Conservation (phyloP, 768 basidiomycete genomes). For the Gautieria morchelliformis region DNA sequence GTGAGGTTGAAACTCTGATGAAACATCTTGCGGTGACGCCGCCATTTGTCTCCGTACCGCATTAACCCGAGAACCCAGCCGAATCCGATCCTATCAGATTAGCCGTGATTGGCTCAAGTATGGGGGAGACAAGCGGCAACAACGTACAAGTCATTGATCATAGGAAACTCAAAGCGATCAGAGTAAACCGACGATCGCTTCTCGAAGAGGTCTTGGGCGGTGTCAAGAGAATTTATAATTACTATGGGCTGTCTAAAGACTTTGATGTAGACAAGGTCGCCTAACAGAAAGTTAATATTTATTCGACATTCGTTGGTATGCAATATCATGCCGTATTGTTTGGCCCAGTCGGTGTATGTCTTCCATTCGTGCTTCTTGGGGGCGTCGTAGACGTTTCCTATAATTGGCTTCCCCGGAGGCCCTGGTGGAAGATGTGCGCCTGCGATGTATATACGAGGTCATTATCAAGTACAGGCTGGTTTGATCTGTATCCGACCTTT, state of each 20-base stretch:
- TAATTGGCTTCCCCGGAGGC: not conserved
- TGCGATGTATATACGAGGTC: not conserved
- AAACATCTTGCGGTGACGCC: conserved; percentile 30
- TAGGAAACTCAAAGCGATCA: conserved; percentile 17
- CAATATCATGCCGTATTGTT: conserved; percentile 1
- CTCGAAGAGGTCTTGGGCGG: conserved; percentile 21
- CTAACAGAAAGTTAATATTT: conserved; percentile 2
- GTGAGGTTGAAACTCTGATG: conserved; percentile 30
- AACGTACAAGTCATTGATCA: conserved; percentile 10
- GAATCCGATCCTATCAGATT: conserved; percentile 27
- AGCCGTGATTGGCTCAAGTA: not conserved
- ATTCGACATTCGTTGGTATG: not conserved
- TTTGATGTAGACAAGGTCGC: conserved; percentile 18
- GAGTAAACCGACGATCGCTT: conserved; percentile 23
- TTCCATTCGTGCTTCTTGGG: conserved; percentile 7
- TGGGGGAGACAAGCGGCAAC: not conserved
- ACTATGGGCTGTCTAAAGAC: conserved; percentile 16
- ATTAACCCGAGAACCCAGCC: conserved; percentile 49
- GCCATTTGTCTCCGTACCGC: conserved; percentile 31
- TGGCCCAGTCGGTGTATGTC: conserved; percentile 5
- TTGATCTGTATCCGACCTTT: no score
- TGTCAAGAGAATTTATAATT: conserved; percentile 16
- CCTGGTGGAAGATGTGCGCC: conserved; percentile 8
- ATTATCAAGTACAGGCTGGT: no score
- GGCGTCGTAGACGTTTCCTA: conserved; percentile 7